Base-by-base conservation (phyloP, 2,329 filamentous ascomycete genomes). In the Fusarium napiforme region DNA sequence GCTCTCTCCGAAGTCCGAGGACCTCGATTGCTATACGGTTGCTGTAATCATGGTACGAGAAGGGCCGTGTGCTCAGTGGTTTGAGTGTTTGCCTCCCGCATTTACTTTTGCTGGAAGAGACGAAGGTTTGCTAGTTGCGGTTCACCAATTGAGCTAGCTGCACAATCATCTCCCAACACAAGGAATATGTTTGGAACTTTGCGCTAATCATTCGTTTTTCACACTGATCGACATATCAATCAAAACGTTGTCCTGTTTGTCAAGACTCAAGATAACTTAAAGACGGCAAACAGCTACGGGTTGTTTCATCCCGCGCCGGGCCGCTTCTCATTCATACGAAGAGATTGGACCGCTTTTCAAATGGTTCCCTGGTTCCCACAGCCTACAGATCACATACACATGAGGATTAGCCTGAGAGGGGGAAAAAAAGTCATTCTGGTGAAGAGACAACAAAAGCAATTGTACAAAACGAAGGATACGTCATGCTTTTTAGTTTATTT, bases 401-500 rank as follows among this genome's bases (percentile, higher is more conserved):
- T 60, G 56, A 64, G 45, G n/a, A 40, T 52, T 61, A 52, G 45
- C 61, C 63, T 63, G 60, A 9, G 34, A 59, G 58, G n/a, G 19
- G 32, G 4, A 34, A 21, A 23, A 42, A 57, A 47, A 34, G 15
- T 19, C n/a, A 49, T 49, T 62, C 26, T 32, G 45, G 45, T 70
- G 65, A 75, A 72, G 72, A 76, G 73, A 72, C 65, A 76, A 68
- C 60, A 74, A 75, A 74, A 72, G 69, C 65, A 76, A 75, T 56
- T 46, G 26, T 55, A 36, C 59, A 52, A 62, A 43, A 32, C 46
- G 11, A 23, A n/a, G 50, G 55, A 49, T 70, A 67, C 71, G 65
- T 70, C 74, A 77, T 64, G 59, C n/a, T 36, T 19, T 39, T 45
- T 60, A 36, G 42, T 42, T 46, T 49, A 64, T 43, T 56, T 60